phyloP scores from a whole-genome alignment of 2,329 filamentous ascomycete species.

The Colletotrichum abscissum region DNA sequence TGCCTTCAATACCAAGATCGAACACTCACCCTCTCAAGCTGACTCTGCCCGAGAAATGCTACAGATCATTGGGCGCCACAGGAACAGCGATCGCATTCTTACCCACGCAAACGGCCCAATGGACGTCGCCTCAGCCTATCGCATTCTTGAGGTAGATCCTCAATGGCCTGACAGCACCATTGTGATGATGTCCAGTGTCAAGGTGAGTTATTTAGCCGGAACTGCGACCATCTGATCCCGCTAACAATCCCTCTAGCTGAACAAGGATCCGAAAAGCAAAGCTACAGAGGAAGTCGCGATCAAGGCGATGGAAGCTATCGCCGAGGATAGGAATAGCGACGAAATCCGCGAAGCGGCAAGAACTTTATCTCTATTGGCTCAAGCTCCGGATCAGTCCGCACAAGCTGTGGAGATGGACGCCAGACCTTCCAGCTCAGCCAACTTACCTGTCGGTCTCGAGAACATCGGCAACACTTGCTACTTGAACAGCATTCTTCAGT shows the following conservation, averaged over 20 bases:
- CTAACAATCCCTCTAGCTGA: slow-evolving; percentile 11
- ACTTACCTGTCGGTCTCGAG: slow-evolving; percentile 84
- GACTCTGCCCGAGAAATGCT: slow-evolving; percentile 38
- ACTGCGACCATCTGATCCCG: not conserved
- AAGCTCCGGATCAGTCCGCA: not conserved
- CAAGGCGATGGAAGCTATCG: slow-evolving; percentile 30
- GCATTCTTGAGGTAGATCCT: slow-evolving; percentile 20
- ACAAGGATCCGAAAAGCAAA: slow-evolving; percentile 23
- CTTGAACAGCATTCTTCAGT: slow-evolving; percentile 95
- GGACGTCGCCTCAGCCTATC: slow-evolving; percentile 25
- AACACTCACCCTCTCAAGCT: slow-evolving; percentile 37
- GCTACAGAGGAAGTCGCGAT: slow-evolving; percentile 1
- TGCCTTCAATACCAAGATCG: slow-evolving; percentile 37
- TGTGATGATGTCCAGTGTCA: slow-evolving; percentile 25
- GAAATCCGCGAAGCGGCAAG: not conserved
- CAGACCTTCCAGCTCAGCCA: not conserved
- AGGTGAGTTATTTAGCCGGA: slow-evolving; percentile 1
- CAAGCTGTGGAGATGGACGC: not conserved
- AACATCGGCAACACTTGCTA: slow-evolving; percentile 99
- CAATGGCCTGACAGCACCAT: slow-evolving; percentile 25
- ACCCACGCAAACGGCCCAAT: slow-evolving; percentile 21
- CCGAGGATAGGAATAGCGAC: slow-evolving; percentile 16
- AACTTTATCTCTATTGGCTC: not conserved
- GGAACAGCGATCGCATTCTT: slow-evolving; percentile 22
- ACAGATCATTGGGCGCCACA: slow-evolving; percentile 37